Evolutionary conservation across 164 flowering plant species (phyloP), one percentile per base, ranked within the genome.

Genomic region (Vitis cinerea): DNA sequence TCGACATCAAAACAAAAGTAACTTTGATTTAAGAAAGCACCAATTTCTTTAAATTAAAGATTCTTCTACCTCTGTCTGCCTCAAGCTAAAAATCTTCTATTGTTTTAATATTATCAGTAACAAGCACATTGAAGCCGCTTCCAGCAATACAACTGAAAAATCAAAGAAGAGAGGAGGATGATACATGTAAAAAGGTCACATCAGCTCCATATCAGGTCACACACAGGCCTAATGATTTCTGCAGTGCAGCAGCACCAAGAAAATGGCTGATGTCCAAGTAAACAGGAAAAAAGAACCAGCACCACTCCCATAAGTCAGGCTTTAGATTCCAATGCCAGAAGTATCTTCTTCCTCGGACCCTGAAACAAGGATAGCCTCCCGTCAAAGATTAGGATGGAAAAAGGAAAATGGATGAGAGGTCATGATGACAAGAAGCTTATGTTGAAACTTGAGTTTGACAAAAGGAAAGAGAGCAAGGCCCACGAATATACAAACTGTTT

Each of bases 271-370:
- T 8, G 9, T 16, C 55, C 31, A 56, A 12, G 14, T 2, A 30
- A 56, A 44, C 55, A 47, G 15, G 72, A 50, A 29, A 55, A 23
- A 31, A 23, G 27, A 53, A 52, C 44, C 17, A 0, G 27, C 71
- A 70, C 53, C 54, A 48, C 13, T 50, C 69, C 17, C 5, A 48
- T 1, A 30, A 53, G 15, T 82, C 74, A 85, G 54, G 13, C 81
- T 76, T 73, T 82, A 16, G 90, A 82, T 51, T 86, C 93, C 83
- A 93, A 80, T 19, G 90, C 91, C 60, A 88, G 57, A 64, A 88
- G 78, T 82, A 93, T 90, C 83, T 93, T 93, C 88, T 93, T 93
- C 73, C 98, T 88, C 52, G 98, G 98, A 59, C 98, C 98, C 98
- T 93, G 87, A 72, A 77, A 77, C 44, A 58, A 65, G 17, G 49